These are phyloP conservation scores for Tetrahymena elliotti DNA, from an alignment of 73 alveolate genomes.

Conservation along the genomic window DNA sequence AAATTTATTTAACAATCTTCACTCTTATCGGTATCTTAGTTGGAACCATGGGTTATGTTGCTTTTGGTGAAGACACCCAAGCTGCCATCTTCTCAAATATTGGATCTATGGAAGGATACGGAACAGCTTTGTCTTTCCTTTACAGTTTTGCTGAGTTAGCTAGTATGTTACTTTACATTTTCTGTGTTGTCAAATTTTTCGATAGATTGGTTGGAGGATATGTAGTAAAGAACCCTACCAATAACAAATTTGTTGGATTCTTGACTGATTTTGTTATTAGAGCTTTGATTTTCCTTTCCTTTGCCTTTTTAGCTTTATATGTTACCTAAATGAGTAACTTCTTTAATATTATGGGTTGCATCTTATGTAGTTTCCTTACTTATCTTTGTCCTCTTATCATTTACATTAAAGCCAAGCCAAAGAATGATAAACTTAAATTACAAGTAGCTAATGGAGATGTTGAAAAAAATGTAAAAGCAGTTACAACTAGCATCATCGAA, in stretches of 20 bases:
- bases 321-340: neutral
- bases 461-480: neutral
- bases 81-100: neutral
- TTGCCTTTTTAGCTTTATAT: neutral
- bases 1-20: neutral
- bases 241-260: neutral
- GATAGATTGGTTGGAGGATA: neutral
- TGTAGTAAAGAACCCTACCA: neutral
- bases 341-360: neutral
- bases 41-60: neutral
- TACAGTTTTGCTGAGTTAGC: neutral
- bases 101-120: neutral
- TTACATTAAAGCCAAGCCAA: neutral
- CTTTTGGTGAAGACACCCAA: neutral
- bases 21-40: neutral
- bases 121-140: neutral
- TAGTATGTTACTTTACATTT: neutral
- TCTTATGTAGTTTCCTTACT: neutral
- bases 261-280: neutral
- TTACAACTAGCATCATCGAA: neutral
- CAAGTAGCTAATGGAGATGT: neutral
- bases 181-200: neutral
- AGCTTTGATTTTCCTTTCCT: neutral
- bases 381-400: neutral
- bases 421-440: neutral